Evolutionary conservation across 805 yeast species (phyloP), one percentile per base, ranked within the genome.

Genomic region (Saturnispora ahearnii): DNA sequence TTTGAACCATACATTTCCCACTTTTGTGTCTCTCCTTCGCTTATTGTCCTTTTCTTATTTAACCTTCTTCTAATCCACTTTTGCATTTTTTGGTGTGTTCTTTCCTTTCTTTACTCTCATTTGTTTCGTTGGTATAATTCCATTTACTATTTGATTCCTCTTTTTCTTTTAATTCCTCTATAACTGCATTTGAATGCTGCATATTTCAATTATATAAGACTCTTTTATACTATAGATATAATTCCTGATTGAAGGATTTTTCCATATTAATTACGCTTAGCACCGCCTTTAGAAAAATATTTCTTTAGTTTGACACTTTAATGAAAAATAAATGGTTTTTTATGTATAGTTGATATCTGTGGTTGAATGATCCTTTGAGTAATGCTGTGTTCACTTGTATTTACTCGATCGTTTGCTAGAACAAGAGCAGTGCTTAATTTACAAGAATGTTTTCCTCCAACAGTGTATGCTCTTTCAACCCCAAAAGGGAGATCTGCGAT

Each of bases 391-490:
- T 7, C n/a, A 12, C 2, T 38, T 12, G 10, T 12, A 12, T 8
- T 12, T n/a, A 22, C 22, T 15, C 15, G 42, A 29, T 26, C 13
- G n/a, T 41, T 50, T 8, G 12, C 40, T 9, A 28, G 8, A 3
- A 29, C 46, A n/a, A 36, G 41, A 32, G 11, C 3, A 10, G 38
- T 28, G 3, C 15, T 21, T 4, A 5, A 29, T 12, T 4, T 8
- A 8, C 12, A 29, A 2, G 26, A 47, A 12, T 47, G 22, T 18
- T 41, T 24, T 21, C 18, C 50, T 29, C 84, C 93, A 9, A 93
- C 99, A 0, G 82, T 93, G 1, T 93, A 84, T 69, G 99, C 99
- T 0, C 68, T 89, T 15, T 87, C 98, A 0, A 91, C 98, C 0
- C 80, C 84, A 8, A 78, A 85, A 0, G 81, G 88, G 0, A 73